Evolutionary conservation across 192 early-diverging fungal genomes (phyloP).

Genomic region (Coemansia sp.): DNA sequence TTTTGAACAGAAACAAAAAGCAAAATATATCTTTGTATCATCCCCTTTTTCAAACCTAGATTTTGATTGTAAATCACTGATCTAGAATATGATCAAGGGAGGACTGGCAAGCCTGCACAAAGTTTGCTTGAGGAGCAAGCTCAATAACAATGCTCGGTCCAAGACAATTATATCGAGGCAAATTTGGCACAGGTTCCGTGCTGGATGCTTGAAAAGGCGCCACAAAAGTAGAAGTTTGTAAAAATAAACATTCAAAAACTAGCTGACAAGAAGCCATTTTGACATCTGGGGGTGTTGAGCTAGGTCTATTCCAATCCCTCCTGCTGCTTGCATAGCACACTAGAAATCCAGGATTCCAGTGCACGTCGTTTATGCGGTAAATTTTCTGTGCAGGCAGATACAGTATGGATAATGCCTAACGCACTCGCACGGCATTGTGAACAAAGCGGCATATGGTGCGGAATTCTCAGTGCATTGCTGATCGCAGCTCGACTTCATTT

Average conservation of each 20-base stretch:
- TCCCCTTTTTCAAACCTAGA: not conserved
- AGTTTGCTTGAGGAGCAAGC: too few relatives aligned
- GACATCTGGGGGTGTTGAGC: not conserved
- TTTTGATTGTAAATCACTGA: not conserved
- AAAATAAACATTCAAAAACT: not conserved
- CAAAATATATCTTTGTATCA: not conserved
- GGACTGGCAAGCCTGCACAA: not conserved
- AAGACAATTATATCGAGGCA: not conserved
- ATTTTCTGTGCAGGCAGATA: not conserved
- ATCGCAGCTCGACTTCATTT: constrained; percentile 1
- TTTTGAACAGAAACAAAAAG: not conserved
- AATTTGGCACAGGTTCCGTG: constrained; percentile 1
- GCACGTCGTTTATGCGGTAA: not conserved
- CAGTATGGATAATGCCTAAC: not conserved
- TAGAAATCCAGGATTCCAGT: not conserved
- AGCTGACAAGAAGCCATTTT: not conserved
- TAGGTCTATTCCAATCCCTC: not conserved
- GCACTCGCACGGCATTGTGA: constrained; percentile 3
- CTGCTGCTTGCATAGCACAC: not conserved
- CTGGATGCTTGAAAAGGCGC: not conserved
- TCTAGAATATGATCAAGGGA: not conserved
- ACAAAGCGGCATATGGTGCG: constrained; percentile 1
- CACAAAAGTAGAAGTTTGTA: not conserved
- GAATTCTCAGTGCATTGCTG: not conserved
- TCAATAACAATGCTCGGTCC: not conserved